phyloP scores from a whole-genome alignment of 352 stramenopile species.

The Blastocystis sp. region DNA sequence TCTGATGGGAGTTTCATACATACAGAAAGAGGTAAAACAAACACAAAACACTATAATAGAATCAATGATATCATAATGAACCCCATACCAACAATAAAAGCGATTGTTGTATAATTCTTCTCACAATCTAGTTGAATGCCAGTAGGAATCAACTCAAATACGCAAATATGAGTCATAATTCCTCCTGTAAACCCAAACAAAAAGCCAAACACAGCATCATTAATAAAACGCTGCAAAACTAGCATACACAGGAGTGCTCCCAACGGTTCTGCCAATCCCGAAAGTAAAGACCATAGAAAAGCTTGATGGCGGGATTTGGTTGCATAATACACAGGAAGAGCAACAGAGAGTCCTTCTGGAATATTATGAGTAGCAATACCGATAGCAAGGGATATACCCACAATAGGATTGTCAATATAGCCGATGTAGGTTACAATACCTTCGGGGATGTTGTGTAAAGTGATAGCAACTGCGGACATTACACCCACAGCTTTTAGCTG shows the following conservation, averaged over 20 bases:
- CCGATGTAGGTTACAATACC: slow-evolving; percentile 86
- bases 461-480: slow-evolving; percentile 83
- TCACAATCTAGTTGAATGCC: slow-evolving; percentile 80
- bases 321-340: slow-evolving; percentile 89
- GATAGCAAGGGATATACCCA: slow-evolving; percentile 82
- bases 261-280: slow-evolving; percentile 79
- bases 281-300: slow-evolving; percentile 83
- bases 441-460: slow-evolving; percentile 86
- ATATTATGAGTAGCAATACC: slow-evolving; percentile 93
- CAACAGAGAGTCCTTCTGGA: slow-evolving; percentile 85
- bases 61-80: slow-evolving; percentile 80
- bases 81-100: slow-evolving; percentile 74
- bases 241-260: slow-evolving; percentile 80
- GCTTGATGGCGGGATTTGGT: slow-evolving; percentile 84
- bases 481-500: slow-evolving; percentile 78
- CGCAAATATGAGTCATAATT: slow-evolving; percentile 85
- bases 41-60: slow-evolving; percentile 68
- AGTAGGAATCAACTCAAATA: slow-evolving; percentile 82
- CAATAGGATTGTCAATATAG: slow-evolving; percentile 76
- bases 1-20: too few relatives aligned
- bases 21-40: too few relatives aligned
- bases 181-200: slow-evolving; percentile 83
- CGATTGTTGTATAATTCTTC: slow-evolving; percentile 76
- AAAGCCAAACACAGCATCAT: slow-evolving; percentile 69
- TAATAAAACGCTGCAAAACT: slow-evolving; percentile 74